Conservation (phyloP, 768 basidiomycete species). For the Trametes villosa region DNA sequence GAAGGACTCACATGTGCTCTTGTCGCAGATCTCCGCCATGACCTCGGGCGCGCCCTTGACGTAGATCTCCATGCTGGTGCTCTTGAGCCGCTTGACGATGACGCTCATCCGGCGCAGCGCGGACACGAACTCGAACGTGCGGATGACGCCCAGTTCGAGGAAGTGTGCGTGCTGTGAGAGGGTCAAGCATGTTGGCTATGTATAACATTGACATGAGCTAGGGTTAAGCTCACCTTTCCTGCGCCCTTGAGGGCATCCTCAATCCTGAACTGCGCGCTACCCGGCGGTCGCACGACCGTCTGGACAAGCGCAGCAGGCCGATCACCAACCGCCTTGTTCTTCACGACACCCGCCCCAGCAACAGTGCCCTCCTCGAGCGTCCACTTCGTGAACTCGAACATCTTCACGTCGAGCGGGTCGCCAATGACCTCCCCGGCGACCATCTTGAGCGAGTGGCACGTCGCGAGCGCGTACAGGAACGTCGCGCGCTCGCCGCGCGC, state of each 20-base stretch:
- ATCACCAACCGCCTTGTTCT: constrained; percentile 60
- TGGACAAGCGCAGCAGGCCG: constrained; percentile 90
- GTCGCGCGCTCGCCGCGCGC: constrained; percentile 71
- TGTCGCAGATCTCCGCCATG: constrained; percentile 94
- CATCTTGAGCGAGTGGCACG: constrained; percentile 94
- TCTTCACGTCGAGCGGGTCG: constrained; percentile 95
- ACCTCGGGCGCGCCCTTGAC: constrained; percentile 99
- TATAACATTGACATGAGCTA: not conserved
- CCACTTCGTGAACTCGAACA: constrained; percentile 98
- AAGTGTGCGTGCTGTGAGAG: constrained; percentile 88
- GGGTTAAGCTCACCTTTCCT: constrained; percentile 60
- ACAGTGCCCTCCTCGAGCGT: constrained; percentile 89
- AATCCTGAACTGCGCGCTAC: constrained; percentile 85
- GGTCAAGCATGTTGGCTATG: constrained; percentile 6
- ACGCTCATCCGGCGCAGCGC: constrained; percentile 95
- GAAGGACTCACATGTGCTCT: constrained; percentile 75
- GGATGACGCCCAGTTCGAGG: constrained; percentile 93
- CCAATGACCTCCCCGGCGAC: constrained; percentile 89
- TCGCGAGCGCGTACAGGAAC: constrained; percentile 90
- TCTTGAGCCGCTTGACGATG: constrained; percentile 93
- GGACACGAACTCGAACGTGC: constrained; percentile 96
- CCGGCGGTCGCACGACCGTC: constrained; percentile 94
- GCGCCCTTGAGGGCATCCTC: constrained; percentile 92
- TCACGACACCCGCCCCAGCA: constrained; percentile 72
- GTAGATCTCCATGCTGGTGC: constrained; percentile 95